Percentiles rank a stretch among this genome's conserved stretches.
phyloP scores from a whole-genome alignment of 2,329 filamentous ascomycete species.

The Xylariaceae sp. region DNA sequence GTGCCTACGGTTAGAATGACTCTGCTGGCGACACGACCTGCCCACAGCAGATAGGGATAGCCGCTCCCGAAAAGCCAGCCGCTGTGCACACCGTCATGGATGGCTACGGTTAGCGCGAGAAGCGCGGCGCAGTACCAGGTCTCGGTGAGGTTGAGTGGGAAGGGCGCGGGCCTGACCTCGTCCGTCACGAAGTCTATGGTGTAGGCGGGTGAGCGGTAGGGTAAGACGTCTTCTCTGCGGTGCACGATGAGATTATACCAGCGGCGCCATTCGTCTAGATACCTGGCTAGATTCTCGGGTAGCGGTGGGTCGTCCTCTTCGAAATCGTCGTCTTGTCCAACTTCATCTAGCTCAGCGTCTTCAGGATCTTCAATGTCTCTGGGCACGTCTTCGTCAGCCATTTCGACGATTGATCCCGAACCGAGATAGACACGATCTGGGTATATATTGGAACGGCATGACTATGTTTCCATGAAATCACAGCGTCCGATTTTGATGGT shows the following conservation, averaged over 20 bases:
- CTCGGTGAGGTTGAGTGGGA: constrained; percentile 21
- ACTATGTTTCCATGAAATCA: neutral
- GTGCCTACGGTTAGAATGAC: constrained; percentile 17
- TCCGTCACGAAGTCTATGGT: constrained; percentile 3
- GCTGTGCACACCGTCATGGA: constrained; percentile 18
- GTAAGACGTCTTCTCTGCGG: constrained; percentile 3
- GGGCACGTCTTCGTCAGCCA: constrained; percentile 3
- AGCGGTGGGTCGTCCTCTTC: neutral
- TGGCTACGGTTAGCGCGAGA: constrained; percentile 12
- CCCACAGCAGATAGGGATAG: constrained; percentile 12
- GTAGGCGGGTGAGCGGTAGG: neutral
- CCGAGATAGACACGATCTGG: neutral
- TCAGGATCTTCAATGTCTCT: neutral
- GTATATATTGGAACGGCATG: neutral
- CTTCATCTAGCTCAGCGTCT: neutral
- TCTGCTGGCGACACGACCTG: constrained; percentile 16
- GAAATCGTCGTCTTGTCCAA: constrained; percentile 1
- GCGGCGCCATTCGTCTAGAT: neutral
- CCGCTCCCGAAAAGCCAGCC: constrained; percentile 9
- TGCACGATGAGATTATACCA: constrained; percentile 19
- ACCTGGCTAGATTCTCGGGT: neutral
- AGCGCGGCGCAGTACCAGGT: constrained; percentile 19
- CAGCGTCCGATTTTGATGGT: neutral
- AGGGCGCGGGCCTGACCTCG: constrained; percentile 15
- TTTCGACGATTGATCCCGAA: neutral